A percentile compares a stretch with the other conserved stretches of the same genome.
Evolutionary conservation across 2,329 filamentous ascomycete species (phyloP).

Genomic region (Sclerotinia glacialis): DNA sequence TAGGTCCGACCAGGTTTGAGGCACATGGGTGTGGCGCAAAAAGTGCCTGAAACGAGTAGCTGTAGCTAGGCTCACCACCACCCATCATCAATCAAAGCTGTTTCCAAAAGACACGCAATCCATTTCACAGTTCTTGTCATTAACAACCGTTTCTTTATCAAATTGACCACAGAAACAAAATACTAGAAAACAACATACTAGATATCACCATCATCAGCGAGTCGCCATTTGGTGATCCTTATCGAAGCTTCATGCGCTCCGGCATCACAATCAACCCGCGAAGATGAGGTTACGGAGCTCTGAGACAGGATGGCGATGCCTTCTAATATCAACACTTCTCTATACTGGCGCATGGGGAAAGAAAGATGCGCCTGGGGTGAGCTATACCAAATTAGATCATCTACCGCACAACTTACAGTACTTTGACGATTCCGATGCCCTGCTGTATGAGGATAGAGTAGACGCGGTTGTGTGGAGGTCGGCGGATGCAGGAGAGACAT

Average conservation of each 20-base stretch:
- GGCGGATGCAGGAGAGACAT: slow-evolving; percentile 73
- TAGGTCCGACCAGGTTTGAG: slow-evolving; percentile 11
- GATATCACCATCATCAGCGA: slow-evolving; percentile 4
- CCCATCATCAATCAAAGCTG: slow-evolving; percentile 13
- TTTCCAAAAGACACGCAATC: slow-evolving; percentile 24
- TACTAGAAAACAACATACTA: not conserved
- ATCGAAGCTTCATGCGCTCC: slow-evolving; percentile 38
- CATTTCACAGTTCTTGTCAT: slow-evolving; percentile 1
- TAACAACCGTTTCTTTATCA: not conserved
- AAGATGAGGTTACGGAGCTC: slow-evolving; percentile 38
- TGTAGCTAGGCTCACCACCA: not conserved
- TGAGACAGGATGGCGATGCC: slow-evolving; percentile 35
- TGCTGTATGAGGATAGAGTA: slow-evolving; percentile 69
- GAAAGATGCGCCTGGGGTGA: slow-evolving; percentile 58
- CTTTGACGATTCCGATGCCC: slow-evolving; percentile 82
- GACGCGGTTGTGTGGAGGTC: slow-evolving; percentile 72
- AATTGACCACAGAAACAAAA: not conserved
- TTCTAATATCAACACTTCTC: slow-evolving; percentile 36
- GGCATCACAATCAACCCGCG: slow-evolving; percentile 28
- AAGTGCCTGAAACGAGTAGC: slow-evolving; percentile 20
- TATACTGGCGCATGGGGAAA: slow-evolving; percentile 34
- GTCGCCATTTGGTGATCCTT: slow-evolving; percentile 30
- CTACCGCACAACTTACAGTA: slow-evolving; percentile 73
- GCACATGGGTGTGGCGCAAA: slow-evolving; percentile 17
- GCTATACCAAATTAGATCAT: slow-evolving; percentile 62